Conservation (phyloP, 2,329 filamentous ascomycete species). For the Aspergillus transmontanensis region DNA sequence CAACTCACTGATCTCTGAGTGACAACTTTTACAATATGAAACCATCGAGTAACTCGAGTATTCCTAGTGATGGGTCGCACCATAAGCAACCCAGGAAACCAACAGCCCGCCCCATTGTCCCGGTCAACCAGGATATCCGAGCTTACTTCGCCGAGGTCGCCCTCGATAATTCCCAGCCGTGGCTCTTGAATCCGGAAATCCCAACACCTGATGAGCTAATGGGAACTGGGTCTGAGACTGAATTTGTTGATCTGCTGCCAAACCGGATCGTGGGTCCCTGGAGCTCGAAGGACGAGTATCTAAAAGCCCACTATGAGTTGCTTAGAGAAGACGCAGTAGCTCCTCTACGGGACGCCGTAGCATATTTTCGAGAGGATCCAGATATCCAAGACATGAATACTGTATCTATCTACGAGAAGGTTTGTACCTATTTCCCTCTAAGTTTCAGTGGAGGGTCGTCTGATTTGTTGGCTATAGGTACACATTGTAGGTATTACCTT, state of each 20-base stretch:
- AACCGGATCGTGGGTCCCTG: slow-evolving; percentile 64
- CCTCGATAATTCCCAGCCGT: slow-evolving; percentile 24
- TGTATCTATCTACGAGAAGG: slow-evolving; percentile 71
- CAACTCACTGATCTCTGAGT: neutral
- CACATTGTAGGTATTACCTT: slow-evolving; percentile 68
- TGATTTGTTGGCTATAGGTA: slow-evolving; percentile 52
- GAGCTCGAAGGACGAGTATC: slow-evolving; percentile 64
- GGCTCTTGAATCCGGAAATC: slow-evolving; percentile 43
- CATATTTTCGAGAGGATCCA: slow-evolving; percentile 56
- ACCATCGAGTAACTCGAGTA: neutral
- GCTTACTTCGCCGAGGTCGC: slow-evolving; percentile 29
- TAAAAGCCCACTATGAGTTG: slow-evolving; percentile 73
- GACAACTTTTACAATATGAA: neutral
- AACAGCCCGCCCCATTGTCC: neutral
- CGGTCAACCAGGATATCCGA: slow-evolving; percentile 34
- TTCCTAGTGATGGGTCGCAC: neutral
- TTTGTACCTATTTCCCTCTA: slow-evolving; percentile 31
- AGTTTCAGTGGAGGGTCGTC: neutral
- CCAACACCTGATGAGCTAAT: slow-evolving; percentile 45
- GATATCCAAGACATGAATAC: slow-evolving; percentile 59
- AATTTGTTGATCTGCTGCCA: slow-evolving; percentile 43
- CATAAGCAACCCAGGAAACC: neutral
- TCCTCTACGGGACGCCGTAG: slow-evolving; percentile 68
- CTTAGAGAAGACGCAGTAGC: slow-evolving; percentile 74
- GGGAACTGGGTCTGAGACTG: slow-evolving; percentile 21